Evolutionary conservation across 2,329 filamentous ascomycete species (phyloP).

Genomic region (Fusarium illudens): DNA sequence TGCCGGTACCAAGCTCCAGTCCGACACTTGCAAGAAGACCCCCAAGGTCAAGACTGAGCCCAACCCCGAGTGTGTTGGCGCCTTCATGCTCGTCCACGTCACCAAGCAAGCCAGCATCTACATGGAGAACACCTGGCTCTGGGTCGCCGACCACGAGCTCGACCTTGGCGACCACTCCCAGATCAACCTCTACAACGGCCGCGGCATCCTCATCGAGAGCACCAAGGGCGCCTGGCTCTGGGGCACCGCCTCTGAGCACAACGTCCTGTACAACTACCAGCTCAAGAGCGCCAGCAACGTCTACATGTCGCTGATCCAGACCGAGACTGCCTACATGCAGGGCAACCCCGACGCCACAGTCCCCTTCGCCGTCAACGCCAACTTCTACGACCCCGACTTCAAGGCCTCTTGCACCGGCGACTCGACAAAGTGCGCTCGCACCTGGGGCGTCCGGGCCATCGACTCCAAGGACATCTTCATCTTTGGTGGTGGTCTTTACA

Average conservation of each 20-base stretch:
- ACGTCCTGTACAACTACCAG: slow-evolving; percentile 83
- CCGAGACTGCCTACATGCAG: slow-evolving; percentile 90
- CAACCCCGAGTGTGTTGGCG: slow-evolving; percentile 74
- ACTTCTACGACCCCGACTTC: slow-evolving; percentile 76
- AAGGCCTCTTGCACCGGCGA: slow-evolving; percentile 56
- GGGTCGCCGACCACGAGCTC: slow-evolving; percentile 91
- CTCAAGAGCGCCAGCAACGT: slow-evolving; percentile 79
- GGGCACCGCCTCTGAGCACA: slow-evolving; percentile 76
- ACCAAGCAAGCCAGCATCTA: slow-evolving; percentile 73
- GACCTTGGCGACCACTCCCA: slow-evolving; percentile 78
- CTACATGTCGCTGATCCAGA: slow-evolving; percentile 85
- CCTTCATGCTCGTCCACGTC: slow-evolving; percentile 75
- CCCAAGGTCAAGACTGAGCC: slow-evolving; percentile 68
- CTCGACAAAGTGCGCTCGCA: slow-evolving; percentile 69
- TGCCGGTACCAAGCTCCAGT: slow-evolving; percentile 83
- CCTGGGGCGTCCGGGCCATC: slow-evolving; percentile 78
- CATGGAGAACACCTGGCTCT: slow-evolving; percentile 90
- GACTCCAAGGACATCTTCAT: slow-evolving; percentile 73
- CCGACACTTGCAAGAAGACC: slow-evolving; percentile 80
- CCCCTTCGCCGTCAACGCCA: slow-evolving; percentile 68
- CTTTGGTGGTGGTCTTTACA: slow-evolving; percentile 80
- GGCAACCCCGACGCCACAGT: slow-evolving; percentile 77
- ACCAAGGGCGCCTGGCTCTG: slow-evolving; percentile 80
- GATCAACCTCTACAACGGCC: slow-evolving; percentile 88
- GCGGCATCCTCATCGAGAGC: slow-evolving; percentile 82